These are phyloP conservation scores for Xerophyta viscosa DNA, from an alignment of 106 monocot genomes.

Conservation along the genomic window DNA sequence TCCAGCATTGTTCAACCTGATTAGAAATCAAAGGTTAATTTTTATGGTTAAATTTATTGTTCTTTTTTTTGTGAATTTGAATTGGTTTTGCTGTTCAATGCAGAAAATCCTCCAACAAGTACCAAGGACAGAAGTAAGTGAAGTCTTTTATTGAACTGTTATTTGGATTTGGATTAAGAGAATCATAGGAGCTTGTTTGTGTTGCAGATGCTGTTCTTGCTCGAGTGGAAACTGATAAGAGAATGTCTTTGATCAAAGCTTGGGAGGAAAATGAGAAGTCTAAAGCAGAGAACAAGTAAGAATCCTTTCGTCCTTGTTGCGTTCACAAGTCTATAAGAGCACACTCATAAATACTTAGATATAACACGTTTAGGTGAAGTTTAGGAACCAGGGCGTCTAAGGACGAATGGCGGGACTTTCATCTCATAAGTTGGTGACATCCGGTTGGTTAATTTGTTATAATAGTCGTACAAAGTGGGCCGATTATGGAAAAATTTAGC, in stretches of 20 bases:
- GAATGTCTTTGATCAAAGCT: slow-evolving; percentile 27
- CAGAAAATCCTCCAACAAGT: slow-evolving; percentile 8
- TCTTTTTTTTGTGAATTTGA: background rate
- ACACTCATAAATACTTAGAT: too few species aligned
- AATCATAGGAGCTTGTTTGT: background rate
- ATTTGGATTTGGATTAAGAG: background rate
- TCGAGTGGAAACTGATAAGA: slow-evolving; percentile 34
- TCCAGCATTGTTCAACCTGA: too few species aligned
- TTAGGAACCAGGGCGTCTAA: too few species aligned
- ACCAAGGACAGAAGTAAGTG: slow-evolving; percentile 16
- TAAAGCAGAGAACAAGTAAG: slow-evolving; percentile 36
- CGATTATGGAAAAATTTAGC: too few species aligned
- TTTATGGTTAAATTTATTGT: background rate
- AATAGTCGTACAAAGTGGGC: too few species aligned
- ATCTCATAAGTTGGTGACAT: too few species aligned
- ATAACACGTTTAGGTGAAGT: too few species aligned
- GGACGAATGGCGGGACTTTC: too few species aligned
- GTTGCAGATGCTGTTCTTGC: slow-evolving; percentile 32
- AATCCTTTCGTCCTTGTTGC: background rate
- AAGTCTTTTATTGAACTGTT: background rate
- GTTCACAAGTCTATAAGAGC: too few species aligned
- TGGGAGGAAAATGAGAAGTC: slow-evolving; percentile 50
- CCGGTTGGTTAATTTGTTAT: too few species aligned
- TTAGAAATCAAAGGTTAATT: background rate
- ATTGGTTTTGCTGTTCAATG: background rate